phyloP scores from a whole-genome alignment of 2,329 filamentous ascomycete species.

The Alternaria gaisen region DNA sequence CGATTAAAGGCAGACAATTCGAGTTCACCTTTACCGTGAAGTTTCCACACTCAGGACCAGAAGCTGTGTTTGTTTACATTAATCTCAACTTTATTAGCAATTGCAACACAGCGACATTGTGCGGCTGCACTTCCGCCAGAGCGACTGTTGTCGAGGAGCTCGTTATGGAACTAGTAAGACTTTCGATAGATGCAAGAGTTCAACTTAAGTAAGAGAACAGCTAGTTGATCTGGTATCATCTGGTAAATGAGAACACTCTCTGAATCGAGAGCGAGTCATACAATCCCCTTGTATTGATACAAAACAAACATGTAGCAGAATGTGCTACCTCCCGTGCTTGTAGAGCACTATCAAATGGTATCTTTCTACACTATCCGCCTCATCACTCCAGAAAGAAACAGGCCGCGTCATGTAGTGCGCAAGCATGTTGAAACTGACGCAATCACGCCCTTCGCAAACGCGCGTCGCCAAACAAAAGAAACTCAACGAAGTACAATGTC shows the following conservation, averaged over 20 bases:
- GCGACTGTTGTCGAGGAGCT: no score
- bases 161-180: neutral
- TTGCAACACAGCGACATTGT: no score
- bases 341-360: neutral
- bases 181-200: neutral
- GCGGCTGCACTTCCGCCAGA: no score
- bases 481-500: slow-evolving; percentile 38
- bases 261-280: neutral
- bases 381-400: neutral
- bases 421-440: neutral
- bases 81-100: no score
- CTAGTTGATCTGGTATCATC: neutral
- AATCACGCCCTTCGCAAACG: neutral
- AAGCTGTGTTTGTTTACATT: no score
- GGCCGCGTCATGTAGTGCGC: neutral
- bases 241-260: neutral
- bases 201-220: neutral
- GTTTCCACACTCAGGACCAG: no score
- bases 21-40: no score
- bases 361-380: neutral
- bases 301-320: neutral
- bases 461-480: neutral
- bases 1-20: no score
- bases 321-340: neutral
- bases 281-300: neutral